Evolutionary conservation across 2,329 filamentous ascomycete genomes (phyloP).

Genomic region (Phialophora macrospora): DNA sequence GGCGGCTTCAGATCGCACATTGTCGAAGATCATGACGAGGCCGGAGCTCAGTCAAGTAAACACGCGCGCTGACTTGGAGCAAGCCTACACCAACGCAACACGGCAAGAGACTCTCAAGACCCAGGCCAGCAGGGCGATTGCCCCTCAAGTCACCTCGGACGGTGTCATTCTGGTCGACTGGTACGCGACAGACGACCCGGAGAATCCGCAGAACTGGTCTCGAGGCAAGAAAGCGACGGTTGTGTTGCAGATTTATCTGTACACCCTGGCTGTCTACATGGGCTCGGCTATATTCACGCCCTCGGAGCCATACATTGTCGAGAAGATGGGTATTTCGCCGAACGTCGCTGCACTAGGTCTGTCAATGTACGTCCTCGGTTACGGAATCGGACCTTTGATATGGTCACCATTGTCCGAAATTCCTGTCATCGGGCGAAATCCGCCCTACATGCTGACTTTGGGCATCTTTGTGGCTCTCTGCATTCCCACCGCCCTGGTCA

Average conservation of each 20-base stretch:
- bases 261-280: conserved; percentile 40
- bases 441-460: conserved; percentile 70
- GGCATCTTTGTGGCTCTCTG: conserved; percentile 70
- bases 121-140: conserved; percentile 33
- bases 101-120: conserved; percentile 33
- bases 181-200: conserved; percentile 40
- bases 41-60: conserved; percentile 29
- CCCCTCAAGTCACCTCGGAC: conserved; percentile 33
- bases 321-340: conserved; percentile 32
- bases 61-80: conserved; percentile 33
- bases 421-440: conserved; percentile 68
- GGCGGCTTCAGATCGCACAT: conserved; percentile 20
- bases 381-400: conserved; percentile 37
- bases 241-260: conserved; percentile 39
- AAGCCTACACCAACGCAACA: conserved; percentile 35
- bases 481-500: conserved; percentile 66
- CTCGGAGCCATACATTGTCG: conserved; percentile 33
- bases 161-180: conserved; percentile 37
- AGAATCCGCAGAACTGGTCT: conserved; percentile 42
- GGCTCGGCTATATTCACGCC: conserved; percentile 39
- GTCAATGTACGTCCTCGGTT: conserved; percentile 40
- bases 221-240: conserved; percentile 35
- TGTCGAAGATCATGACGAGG: conserved; percentile 36
- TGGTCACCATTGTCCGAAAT: conserved; percentile 72
- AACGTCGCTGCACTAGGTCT: conserved; percentile 35